These are phyloP conservation scores for Cladobotryum protrusum DNA, from an alignment of 2,329 filamentous ascomycete genomes.

Conservation along the genomic window DNA sequence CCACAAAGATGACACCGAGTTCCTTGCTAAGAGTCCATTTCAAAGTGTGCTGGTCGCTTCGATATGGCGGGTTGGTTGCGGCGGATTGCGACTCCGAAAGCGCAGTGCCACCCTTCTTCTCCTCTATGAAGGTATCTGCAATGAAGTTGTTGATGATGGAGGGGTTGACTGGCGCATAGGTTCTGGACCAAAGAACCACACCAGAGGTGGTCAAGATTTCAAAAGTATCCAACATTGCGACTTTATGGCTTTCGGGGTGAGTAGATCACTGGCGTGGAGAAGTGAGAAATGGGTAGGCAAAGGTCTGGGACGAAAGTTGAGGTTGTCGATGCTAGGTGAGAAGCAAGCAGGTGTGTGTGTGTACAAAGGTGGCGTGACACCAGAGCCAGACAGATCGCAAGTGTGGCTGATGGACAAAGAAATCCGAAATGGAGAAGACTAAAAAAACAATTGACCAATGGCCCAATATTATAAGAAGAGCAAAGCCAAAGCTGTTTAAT, in stretches of 20 bases:
- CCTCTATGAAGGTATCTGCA: slow-evolving; percentile 94
- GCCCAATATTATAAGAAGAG: too few relatives aligned
- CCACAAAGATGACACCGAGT: slow-evolving; percentile 89
- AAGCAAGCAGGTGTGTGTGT: too few relatives aligned
- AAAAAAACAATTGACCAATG: too few relatives aligned
- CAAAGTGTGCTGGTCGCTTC: slow-evolving; percentile 86
- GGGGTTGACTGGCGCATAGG: slow-evolving; percentile 71
- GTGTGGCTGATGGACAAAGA: too few relatives aligned
- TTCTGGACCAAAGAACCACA: slow-evolving; percentile 92
- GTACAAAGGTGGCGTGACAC: too few relatives aligned
- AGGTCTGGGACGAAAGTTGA: too few relatives aligned
- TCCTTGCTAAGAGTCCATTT: slow-evolving; percentile 94
- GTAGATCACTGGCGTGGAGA: background rate
- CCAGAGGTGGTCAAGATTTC: slow-evolving; percentile 94
- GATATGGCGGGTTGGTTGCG: slow-evolving; percentile 66
- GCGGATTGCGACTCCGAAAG: slow-evolving; percentile 55
- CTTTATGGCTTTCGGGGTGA: background rate
- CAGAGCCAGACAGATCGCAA: too few relatives aligned
- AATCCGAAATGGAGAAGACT: too few relatives aligned
- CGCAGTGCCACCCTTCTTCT: slow-evolving; percentile 62
- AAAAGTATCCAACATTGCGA: slow-evolving; percentile 84
- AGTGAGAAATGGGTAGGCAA: too few relatives aligned
- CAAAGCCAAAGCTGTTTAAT: too few relatives aligned
- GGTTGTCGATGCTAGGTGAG: too few relatives aligned
- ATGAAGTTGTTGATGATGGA: slow-evolving; percentile 92